These are phyloP conservation scores for Acrodontium crateriforme DNA, from an alignment of 2,329 filamentous ascomycete genomes.

Conservation along the genomic window DNA sequence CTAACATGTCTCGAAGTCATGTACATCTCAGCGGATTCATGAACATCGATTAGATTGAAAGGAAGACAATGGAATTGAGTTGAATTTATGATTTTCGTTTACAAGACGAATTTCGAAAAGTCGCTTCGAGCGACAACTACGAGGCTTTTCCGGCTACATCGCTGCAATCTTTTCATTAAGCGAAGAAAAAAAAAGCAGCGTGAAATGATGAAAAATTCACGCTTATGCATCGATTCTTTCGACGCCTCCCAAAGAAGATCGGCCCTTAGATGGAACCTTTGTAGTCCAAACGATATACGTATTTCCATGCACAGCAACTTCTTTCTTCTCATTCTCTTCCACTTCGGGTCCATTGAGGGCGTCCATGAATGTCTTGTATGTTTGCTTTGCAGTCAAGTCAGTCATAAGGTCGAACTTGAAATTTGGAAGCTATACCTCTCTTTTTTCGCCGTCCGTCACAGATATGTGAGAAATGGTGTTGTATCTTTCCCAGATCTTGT, in stretches of 20 bases:
- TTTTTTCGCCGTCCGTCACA: slow-evolving; percentile 38
- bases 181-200: too few relatives aligned
- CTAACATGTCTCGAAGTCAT: slow-evolving; percentile 51
- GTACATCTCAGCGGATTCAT: slow-evolving; percentile 55
- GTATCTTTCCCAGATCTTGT: slow-evolving; percentile 50
- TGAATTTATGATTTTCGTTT: too few relatives aligned
- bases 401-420: background rate
- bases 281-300: slow-evolving; percentile 52
- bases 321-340: slow-evolving; percentile 45
- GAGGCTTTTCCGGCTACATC: too few relatives aligned
- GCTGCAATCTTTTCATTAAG: too few relatives aligned
- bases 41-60: slow-evolving; percentile 7
- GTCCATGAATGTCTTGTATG: slow-evolving; percentile 39
- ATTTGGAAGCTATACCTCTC: slow-evolving; percentile 24
- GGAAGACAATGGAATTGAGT: background rate
- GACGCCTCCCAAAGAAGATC: slow-evolving; percentile 11
- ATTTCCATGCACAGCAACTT: slow-evolving; percentile 49
- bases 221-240: slow-evolving; percentile 7
- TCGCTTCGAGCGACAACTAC: too few relatives aligned
- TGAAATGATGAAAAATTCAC: too few relatives aligned
- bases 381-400: slow-evolving; percentile 25
- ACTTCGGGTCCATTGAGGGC: slow-evolving; percentile 40
- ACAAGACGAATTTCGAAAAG: too few relatives aligned
- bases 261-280: slow-evolving; percentile 24
- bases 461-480: slow-evolving; percentile 56